Base-by-base conservation (phyloP, 73 alveolate genomes). In the Stentor coeruleus region DNA sequence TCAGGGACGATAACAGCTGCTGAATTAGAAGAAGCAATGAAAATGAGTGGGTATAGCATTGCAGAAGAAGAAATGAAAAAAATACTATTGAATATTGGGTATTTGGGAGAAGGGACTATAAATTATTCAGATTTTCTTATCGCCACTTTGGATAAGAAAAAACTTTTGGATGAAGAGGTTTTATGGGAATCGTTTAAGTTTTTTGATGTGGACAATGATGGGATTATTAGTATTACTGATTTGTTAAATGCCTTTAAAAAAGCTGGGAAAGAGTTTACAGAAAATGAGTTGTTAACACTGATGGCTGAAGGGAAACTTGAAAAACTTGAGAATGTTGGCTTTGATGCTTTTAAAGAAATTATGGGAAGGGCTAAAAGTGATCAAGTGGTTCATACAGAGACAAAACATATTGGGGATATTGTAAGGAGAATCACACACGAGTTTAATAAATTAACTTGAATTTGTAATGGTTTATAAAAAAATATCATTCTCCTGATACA, bases 41-140 rank as follows among this genome's bases (percentile, higher is more conserved):
- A 28, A 20, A 14, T 1, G 6, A 33, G 15, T 74, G 82, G 82
- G 2, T 41, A 26, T 58, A 4, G 58, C n/a, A 15, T 49, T n/a
- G 42, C 85, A 15, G 40, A 3, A 39, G 85, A 79, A 49, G 82
- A 79, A 79, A 39, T 79, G 28, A 57, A 79, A 6, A 79, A 4
- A 30, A 39, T 79, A 0, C n/a, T 79, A 26, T 26, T 11, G 28
- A 33, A 79, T 15, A 15, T 39, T 14, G 85, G 82, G 74, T 58
- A 82, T 39, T 37, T 36, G 37, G 81, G 81, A 0, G 81, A 86
- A 76, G 88, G 83, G 41, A 86, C 60, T 72, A 59, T 86, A 0
- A 86, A 86, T 40, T 86, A 86, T 73, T 31, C 82, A 1, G 89
- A 86, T 30, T 86, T 86, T 74, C 14, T 86, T 6, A 85, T 86